Conservation (phyloP, 202 grass and related monocot species). For the Saccharum hybrid region DNA sequence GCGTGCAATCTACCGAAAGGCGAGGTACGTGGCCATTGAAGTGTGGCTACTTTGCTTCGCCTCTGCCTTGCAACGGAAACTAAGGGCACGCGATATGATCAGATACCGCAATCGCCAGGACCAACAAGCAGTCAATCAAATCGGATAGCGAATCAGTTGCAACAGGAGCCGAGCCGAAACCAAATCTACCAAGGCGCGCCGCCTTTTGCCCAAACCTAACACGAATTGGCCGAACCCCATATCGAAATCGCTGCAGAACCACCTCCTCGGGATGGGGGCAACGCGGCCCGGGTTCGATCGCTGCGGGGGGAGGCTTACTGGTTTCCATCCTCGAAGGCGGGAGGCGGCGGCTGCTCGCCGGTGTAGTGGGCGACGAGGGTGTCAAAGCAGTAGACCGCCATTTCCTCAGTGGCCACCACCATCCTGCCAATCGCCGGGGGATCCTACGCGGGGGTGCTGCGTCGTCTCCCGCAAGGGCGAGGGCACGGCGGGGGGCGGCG, state of each 20-base stretch:
- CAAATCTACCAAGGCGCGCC: neutral
- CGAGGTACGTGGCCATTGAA: neutral
- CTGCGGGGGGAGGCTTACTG: conserved; percentile 58
- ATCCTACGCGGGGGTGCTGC: neutral
- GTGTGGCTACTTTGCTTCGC: neutral
- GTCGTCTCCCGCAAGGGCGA: neutral
- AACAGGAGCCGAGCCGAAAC: conserved; percentile 5
- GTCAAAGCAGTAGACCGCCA: conserved; percentile 96
- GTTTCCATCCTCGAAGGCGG: conserved; percentile 89
- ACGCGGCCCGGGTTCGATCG: conserved; percentile 19
- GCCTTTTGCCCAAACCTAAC: conserved; percentile 48
- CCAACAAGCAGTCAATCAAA: neutral
- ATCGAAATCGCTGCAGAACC: neutral
- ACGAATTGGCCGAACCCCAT: conserved; percentile 23
- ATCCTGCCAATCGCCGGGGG: conserved; percentile 50
- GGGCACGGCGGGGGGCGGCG: conserved; percentile 7
- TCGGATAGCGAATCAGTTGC: neutral
- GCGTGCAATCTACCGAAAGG: neutral
- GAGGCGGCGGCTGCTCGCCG: conserved; percentile 65
- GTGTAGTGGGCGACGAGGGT: conserved; percentile 86
- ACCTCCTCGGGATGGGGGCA: neutral
- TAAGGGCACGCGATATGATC: neutral
- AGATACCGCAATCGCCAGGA: neutral
- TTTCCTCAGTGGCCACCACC: conserved; percentile 87
- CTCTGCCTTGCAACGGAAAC: neutral